Conservation (phyloP, 257 asterid genomes). For the Anisodus tanguticus region DNA sequence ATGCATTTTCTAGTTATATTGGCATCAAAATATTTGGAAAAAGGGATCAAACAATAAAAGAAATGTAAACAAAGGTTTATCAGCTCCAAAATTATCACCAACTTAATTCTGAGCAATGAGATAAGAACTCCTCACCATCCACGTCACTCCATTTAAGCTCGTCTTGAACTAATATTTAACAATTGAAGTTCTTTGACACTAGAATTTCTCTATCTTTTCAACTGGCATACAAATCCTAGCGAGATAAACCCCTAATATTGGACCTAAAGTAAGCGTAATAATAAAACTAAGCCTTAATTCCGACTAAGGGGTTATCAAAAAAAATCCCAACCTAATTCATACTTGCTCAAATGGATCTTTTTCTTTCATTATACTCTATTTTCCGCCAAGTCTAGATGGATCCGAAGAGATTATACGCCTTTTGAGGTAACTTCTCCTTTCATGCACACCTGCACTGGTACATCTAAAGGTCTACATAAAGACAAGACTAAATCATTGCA, state of each 20-base stretch:
- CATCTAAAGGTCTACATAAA: not conserved
- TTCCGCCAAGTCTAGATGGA: not conserved
- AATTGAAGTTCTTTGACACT: constrained; percentile 6
- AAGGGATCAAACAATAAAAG: not conserved
- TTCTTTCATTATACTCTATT: not conserved
- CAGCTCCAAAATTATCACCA: not conserved
- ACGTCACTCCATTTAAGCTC: not conserved
- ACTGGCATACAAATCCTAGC: not conserved
- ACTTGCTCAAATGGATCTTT: constrained; percentile 1
- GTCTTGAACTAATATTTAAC: not conserved
- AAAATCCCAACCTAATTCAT: not conserved
- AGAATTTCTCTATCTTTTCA: not conserved
- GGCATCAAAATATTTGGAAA: not conserved
- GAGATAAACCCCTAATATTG: not conserved
- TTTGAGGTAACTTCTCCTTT: not conserved
- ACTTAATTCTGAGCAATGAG: not conserved
- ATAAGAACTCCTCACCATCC: constrained; percentile 6
- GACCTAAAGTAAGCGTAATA: not conserved
- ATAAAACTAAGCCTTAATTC: constrained; percentile 1
- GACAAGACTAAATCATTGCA: constrained; percentile 4
- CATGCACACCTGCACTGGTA: not conserved
- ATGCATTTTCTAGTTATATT: constrained; percentile 9
- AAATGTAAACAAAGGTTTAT: constrained; percentile 10
- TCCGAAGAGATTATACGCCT: not conserved
- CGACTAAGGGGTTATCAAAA: constrained; percentile 16